phyloP scores from a whole-genome alignment of 2,329 filamentous ascomycete species.

The Emericellopsis cladophorae region DNA sequence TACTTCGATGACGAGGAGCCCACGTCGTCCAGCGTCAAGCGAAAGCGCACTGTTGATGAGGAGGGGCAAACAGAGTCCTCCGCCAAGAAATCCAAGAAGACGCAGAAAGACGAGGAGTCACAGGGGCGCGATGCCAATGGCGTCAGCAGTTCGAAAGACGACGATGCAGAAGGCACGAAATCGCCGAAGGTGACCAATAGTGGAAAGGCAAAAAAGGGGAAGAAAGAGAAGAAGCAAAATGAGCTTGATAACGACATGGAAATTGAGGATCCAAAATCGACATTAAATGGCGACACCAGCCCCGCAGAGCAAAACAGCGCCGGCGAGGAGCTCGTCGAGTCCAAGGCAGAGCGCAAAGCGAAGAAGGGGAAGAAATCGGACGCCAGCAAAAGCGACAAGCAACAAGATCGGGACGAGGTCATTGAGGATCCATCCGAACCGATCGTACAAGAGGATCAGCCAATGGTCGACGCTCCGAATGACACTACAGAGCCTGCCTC shows the following conservation, averaged over 20 bases:
- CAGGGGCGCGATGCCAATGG: conserved; percentile 6
- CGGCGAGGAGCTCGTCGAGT: too few relatives aligned
- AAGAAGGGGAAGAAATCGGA: too few relatives aligned
- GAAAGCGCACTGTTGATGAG: conserved; percentile 15
- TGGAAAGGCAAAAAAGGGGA: conserved; percentile 4
- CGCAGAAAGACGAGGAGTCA: conserved; percentile 9
- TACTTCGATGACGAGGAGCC: conserved; percentile 9
- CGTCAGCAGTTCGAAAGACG: conserved; percentile 7
- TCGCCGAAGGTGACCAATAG: conserved; percentile 2
- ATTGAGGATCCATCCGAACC: too few relatives aligned
- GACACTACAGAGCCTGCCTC: too few relatives aligned
- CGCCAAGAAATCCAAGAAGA: conserved; percentile 20
- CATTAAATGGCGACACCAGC: too few relatives aligned
- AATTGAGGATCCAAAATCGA: conserved; percentile 1
- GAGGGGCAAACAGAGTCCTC: conserved; percentile 11
- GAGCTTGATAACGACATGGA: conserved; percentile 13
- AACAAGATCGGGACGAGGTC: too few relatives aligned
- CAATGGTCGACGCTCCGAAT: conserved; percentile 3
- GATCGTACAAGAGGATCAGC: neutral
- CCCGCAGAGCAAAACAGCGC: too few relatives aligned
- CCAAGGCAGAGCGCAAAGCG: too few relatives aligned
- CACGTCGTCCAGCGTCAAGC: conserved; percentile 20
- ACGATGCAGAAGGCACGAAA: neutral
- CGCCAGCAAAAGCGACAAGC: too few relatives aligned
- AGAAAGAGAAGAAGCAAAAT: conserved; percentile 8